Conservation (phyloP, 2,329 filamentous ascomycete species). For the Diaporthe capsici region DNA sequence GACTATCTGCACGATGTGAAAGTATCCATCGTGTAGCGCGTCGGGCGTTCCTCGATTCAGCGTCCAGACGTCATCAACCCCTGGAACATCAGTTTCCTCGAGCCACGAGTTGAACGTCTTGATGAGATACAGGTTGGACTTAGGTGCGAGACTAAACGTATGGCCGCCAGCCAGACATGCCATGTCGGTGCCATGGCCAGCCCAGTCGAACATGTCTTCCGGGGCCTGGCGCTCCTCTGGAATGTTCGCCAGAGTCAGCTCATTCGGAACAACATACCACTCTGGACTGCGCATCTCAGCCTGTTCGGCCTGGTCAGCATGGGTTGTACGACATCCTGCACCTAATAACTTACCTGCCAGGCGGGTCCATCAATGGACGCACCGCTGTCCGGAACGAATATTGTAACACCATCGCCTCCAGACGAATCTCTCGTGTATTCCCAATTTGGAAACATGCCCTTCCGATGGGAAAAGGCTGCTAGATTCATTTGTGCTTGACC, state of each 20-base stretch:
- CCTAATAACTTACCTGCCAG: background rate
- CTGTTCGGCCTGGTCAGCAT: background rate
- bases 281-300: conserved; percentile 17
- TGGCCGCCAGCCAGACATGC: conserved; percentile 4
- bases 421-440: conserved; percentile 8
- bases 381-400: conserved; percentile 10
- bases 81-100: background rate
- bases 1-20: conserved; percentile 13
- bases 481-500: conserved; percentile 3
- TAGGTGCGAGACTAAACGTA: background rate
- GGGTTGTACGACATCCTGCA: too few species aligned
- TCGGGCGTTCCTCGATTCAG: background rate
- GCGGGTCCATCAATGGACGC: background rate
- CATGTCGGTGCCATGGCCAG: background rate
- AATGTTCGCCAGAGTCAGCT: background rate
- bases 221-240: background rate
- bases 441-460: background rate
- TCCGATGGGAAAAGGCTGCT: conserved; percentile 3
- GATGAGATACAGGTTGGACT: conserved; percentile 6
- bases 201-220: background rate
- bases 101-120: background rate
- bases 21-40: background rate
- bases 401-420: background rate
- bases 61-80: background rate
- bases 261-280: conserved; percentile 8